Evolutionary conservation across 2,329 filamentous ascomycete species (phyloP), one percentile per base, ranked within the genome.

Genomic region (Talaromyces sp.): DNA sequence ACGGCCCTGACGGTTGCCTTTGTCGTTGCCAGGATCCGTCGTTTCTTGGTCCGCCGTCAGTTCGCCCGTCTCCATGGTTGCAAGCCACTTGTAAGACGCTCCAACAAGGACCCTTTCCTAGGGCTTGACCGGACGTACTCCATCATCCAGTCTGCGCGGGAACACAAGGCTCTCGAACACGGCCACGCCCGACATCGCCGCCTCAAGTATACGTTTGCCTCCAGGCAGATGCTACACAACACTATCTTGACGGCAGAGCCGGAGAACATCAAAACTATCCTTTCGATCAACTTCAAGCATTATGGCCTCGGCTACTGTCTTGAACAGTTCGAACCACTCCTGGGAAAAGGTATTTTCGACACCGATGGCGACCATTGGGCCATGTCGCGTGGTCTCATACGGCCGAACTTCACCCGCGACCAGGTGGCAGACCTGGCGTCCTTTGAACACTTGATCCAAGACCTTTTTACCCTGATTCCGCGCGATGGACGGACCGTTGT

Each of bases 201-300:
- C 25, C 25, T 49, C n/a, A 49, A 25, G 3, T 51, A 51, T 51
- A 51, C 44, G 4, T 68, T 66, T 28, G 60, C 58, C 2, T 39
- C 64, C 1, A 62, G 62, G 15, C 57, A 68, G 22, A 39, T 68
- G 8, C 52, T 59, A 1, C 30, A 47, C 11, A 54, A 55, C 11
- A 58, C 64, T 0, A 70, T 73, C 54, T 33, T 67, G 3, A 73
- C 72, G 17, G 66, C 69, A 47, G 83, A 85, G 27, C 75, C 78
- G 0, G 77, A 78, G 13, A 87, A 86, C 64, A 74, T 86, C 57
- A 82, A 85, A 65, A 78, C 83, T 1, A 74, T 86, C 1, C 76
- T 85, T 1, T 81, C 81, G 2, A 77, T 75, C 0, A 78, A 79
- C 25, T 85, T 83, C 63, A 71, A 78, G 2, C 80, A 85, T 62